Evolutionary conservation across 306 rosid genomes (phyloP).

Genomic region (Betula pendula): DNA sequence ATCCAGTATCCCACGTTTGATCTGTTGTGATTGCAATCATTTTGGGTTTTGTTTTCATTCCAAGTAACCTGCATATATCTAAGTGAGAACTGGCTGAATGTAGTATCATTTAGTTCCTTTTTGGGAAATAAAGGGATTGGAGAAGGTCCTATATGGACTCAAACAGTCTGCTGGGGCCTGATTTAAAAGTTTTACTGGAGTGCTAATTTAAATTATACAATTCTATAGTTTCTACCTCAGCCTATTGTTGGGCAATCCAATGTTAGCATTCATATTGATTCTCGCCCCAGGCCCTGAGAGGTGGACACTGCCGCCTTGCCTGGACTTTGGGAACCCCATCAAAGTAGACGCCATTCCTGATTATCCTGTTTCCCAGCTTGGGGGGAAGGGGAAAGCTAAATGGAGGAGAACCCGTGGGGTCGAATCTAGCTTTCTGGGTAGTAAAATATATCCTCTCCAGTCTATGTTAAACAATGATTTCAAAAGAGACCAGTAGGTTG

Average conservation of each 20-base stretch:
- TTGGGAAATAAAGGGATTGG: not conserved
- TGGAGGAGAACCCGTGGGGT: not conserved
- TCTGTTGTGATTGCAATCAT: not conserved
- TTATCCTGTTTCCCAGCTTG: not conserved
- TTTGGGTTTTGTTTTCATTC: not conserved
- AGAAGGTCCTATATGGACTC: not conserved
- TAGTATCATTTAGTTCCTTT: not conserved
- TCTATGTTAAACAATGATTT: not conserved
- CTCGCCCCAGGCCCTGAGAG: not conserved
- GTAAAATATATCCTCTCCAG: not conserved
- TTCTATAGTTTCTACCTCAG: not conserved
- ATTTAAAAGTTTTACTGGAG: not conserved
- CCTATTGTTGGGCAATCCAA: not conserved
- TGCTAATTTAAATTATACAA: not conserved
- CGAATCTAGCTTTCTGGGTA: not conserved
- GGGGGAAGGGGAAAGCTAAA: not conserved
- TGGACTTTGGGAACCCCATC: not conserved
- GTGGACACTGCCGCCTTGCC: not conserved
- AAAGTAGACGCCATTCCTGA: not conserved
- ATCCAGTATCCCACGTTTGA: not conserved
- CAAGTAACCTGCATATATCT: not conserved
- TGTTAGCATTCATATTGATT: slow-evolving; percentile 6
- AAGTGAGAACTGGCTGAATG: not conserved
- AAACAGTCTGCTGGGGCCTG: not conserved
- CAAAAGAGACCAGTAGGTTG: not conserved